Evolutionary conservation across 352 stramenopile species (phyloP), one percentile per base, ranked within the genome.

Genomic region (Pythium utonaiense): DNA sequence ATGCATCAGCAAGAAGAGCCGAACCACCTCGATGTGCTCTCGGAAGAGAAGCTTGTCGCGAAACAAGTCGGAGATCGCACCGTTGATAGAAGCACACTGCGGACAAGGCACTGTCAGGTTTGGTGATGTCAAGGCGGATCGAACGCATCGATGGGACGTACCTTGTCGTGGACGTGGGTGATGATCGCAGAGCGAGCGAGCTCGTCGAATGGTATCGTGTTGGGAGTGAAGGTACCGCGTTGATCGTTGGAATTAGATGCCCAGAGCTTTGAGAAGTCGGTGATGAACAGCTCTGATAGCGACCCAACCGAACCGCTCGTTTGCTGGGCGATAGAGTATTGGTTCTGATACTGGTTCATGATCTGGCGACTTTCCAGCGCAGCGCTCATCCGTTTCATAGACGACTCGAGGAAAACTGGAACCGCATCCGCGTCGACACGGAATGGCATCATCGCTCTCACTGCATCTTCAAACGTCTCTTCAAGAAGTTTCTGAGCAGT

Each of bases 1-100:
- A 47, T 80, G 75, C 78, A 91, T 89, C n/a, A 91, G 71, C 7
- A 91, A 74, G 44, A 85, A 88, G 50, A 74, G 65, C 13, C 78
- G 73, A 31, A 91, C 62, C 4, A 69, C 54, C 44, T 89, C 57
- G 6, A 85, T 60, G 21, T 89, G 78, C 8, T 84, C 67, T 28
- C 80, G 52, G 36, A 78, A 88, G 16, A 66, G 53, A 30, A 91
- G 60, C 41, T 75, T 71, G 17, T 80, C 66, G 27, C 80, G 71
- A 53, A 91, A 84, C 4, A 83, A 69, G 51, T 68, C 60, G 13
- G 80, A 70, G 16, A 89, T 83, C 7, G 64, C 54, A 16, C 71
- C 57, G 33, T 83, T 91, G 22, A 88, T 57, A 1, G 62, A 58
- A 13, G 52, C 54, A 49, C 80, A 91, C 80, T 91, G 41, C 6